These are phyloP conservation scores for Fusarium azukiicola DNA, from an alignment of 2,329 filamentous ascomycete genomes.

Conservation along the genomic window DNA sequence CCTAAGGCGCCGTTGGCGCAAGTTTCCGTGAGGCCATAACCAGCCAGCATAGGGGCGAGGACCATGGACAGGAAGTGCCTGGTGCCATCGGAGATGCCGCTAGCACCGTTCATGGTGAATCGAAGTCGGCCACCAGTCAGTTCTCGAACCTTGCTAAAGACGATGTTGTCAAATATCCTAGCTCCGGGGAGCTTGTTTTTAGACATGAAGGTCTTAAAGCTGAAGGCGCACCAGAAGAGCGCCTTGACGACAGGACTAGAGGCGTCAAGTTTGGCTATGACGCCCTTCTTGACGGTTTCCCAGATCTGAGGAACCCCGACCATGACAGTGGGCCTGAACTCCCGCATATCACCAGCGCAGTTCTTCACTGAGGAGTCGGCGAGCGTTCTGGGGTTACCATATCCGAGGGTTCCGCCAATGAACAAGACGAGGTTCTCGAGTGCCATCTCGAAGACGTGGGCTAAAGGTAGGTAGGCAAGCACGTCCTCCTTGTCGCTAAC, in stretches of 20 bases:
- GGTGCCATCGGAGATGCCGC: constrained; percentile 93
- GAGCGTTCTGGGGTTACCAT: constrained; percentile 94
- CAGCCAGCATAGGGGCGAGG: constrained; percentile 95
- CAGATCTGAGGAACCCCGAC: constrained; percentile 98
- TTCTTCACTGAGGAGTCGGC: constrained; percentile 93
- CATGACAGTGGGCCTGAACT: constrained; percentile 93
- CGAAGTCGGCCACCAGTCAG: constrained; percentile 93
- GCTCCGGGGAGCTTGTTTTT: constrained; percentile 81
- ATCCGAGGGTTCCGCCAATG: constrained; percentile 95
- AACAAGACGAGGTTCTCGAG: constrained; percentile 95
- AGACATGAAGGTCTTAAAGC: constrained; percentile 79
- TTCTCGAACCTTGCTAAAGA: constrained; percentile 96
- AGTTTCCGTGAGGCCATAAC: constrained; percentile 98
- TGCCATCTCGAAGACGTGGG: constrained; percentile 97
- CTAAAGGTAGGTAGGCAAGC: constrained; percentile 94
- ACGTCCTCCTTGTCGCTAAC: constrained; percentile 89
- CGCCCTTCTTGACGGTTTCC: constrained; percentile 98
- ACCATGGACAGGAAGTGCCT: constrained; percentile 95
- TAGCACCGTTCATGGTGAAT: constrained; percentile 96
- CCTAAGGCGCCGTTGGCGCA: constrained; percentile 90
- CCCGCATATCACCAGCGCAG: constrained; percentile 95
- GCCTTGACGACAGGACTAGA: constrained; percentile 85
- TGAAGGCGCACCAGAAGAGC: constrained; percentile 87
- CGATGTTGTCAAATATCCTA: constrained; percentile 87
- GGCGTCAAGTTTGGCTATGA: constrained; percentile 88